Base-by-base conservation (phyloP, 768 basidiomycete species). In the Neoboletus magnificus region DNA sequence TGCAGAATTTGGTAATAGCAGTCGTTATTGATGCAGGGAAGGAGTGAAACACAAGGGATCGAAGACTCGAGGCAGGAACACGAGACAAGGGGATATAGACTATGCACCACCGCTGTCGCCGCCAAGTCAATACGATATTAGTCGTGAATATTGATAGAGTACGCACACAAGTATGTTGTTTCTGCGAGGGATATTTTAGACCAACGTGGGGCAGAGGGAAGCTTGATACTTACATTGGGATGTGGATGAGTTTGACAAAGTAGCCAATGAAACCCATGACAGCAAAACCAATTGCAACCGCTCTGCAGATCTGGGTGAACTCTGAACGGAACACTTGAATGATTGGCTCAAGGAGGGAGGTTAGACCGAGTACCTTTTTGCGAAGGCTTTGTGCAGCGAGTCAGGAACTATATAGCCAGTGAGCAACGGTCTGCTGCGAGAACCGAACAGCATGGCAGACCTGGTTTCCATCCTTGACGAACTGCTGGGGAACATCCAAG, bases 251-350 rank as follows among this genome's bases (percentile, higher is more conserved):
- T 75, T 98, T 98, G 62, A 97, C 95, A 69, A 98, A 89, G 79
- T 96, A 99, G 16, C 97, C 97, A 71, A 99, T 94, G 81, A 98
- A 96, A 16, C 97, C 97, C 95, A 98, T 98, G 62, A 99, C 91
- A 48, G 88, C 93, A 68, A 99, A 99, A 15, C 97, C 97, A 58
- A 98, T 87, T 2, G 94, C 94, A 52, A 99, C 93, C 33, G 97
- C 97, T 71, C 86, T 89, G 77, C 88, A 98, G 61, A 99, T 95
- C 71, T 96, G 93, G 40, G 84, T 63, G 74, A 95, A 99, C 72
- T 99, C 97, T 99, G 71, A 20, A 59, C 32, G 48, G 22, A 30
- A 52, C 16, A 4, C 12, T 43, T 60, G 44, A 66, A 27, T 32
- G 30, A 5, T 30, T 51, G 37, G 11, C n/a, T 39, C 10, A 11